Percentiles rank a stretch among this genome's conserved stretches.
phyloP scores from a whole-genome alignment of 805 yeast genomes.

The Ogataea ganodermae region DNA sequence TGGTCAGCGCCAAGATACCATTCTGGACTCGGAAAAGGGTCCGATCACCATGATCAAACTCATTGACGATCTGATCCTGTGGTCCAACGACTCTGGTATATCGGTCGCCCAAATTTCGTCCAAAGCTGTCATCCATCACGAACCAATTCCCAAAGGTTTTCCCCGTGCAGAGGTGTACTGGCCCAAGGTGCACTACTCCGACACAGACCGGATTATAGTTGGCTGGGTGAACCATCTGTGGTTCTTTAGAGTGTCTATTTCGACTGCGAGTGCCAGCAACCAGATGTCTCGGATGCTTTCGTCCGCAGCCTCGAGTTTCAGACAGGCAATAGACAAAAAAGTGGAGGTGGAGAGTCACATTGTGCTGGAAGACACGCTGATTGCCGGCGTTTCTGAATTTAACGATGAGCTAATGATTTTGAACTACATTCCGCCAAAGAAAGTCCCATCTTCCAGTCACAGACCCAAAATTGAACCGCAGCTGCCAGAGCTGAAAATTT shows the following conservation, averaged over 20 bases:
- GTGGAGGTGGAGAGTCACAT: conserved; percentile 50
- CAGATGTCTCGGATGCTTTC: conserved; percentile 45
- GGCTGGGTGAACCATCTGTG: conserved; percentile 86
- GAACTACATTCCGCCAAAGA: conserved; percentile 48
- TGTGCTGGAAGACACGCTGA: conserved; percentile 49
- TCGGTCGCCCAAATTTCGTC: conserved; percentile 61
- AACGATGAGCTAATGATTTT: conserved; percentile 65
- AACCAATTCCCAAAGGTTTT: conserved; percentile 56
- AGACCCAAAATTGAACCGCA: conserved; percentile 29
- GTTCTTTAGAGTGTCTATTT: conserved; percentile 42
- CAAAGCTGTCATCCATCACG: conserved; percentile 47
- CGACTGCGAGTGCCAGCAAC: conserved; percentile 4
- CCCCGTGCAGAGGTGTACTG: conserved; percentile 78
- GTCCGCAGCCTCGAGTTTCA: conserved; percentile 55
- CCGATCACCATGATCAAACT: conserved; percentile 70
- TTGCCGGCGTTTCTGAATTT: conserved; percentile 79
- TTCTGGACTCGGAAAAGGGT: conserved; percentile 60
- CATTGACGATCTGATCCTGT: conserved; percentile 65
- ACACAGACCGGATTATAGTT: conserved; percentile 63
- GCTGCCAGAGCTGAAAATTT: conserved; percentile 75
- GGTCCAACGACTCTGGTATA: conserved; percentile 86
- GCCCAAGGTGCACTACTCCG: conserved; percentile 74
- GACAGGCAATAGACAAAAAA: conserved; percentile 44
- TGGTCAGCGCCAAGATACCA: conserved; percentile 72
- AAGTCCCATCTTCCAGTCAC: background rate